Evolutionary conservation across 331 rosid species (phyloP), one percentile per base, ranked within the genome.

Genomic region (Spiraea crenata): DNA sequence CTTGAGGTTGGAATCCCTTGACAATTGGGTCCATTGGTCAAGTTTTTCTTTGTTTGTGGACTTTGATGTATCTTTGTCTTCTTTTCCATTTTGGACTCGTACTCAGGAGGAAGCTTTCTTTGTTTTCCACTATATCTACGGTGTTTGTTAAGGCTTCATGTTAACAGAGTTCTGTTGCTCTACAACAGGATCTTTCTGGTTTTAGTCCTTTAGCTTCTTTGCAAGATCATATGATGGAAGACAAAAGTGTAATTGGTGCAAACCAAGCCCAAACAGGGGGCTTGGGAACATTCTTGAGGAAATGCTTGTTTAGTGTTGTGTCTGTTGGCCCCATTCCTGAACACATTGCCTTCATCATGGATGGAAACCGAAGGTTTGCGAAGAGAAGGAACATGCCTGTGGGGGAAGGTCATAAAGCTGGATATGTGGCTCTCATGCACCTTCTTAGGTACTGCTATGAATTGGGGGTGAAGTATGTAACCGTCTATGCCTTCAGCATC

Each of bases 291-390:
- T 80, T 80, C 9, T 15, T 76, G 3, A 80, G 79, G 75, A 85
- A 62, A 66, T 81, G 74, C 63, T 45, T 70, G 25, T 77, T 76
- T 59, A 46, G 3, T 20, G 70, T 76, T 12, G 39, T 87, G 1
- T 81, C 86, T 1, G 73, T 79, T 37, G 90, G 92, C 42, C 83
- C 88, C 2, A 70, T 85, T 69, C 92, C 90, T 41, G 15, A 54
- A 3, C 90, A 85, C 73, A 56, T 87, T 19, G 86, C 92, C 37
- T 87, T 85, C 76, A 87, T 87, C 80, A 83, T 87, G 83, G 90
- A 87, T 77, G 88, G 92, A 5, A 87, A 87, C 71, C 60, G 86
- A 57, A 82, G 90, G 75, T 85, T 64, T 42, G 85, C 88, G 9
- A 82, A 79, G 69, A 81, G 57, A 67, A 45, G 38, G 31, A 79